Base-by-base conservation (phyloP, 139 green algal species). In the Picochlorum sp. region DNA sequence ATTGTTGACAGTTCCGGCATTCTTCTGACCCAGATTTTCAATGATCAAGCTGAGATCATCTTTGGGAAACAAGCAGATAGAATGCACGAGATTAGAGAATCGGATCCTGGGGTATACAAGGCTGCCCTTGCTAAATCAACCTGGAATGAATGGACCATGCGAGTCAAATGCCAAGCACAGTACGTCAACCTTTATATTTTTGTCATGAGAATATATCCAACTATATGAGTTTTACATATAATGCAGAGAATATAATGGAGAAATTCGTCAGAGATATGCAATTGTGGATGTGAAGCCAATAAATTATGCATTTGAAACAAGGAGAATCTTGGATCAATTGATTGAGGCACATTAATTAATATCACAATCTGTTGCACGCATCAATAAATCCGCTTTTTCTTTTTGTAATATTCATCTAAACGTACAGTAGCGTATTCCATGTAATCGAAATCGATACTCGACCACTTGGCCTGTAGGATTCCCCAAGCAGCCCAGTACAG, bases 401-500 rank as follows among this genome's bases (percentile, higher is more conserved):
- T 16, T 16, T 62, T 76, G 20, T 72, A 24, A 62, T 89, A 95
- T 69, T 95, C 83, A 10, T 55, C 62, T 73, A 81, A 88, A 1
- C 89, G 58, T 57, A 86, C 49, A 21, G 34, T 13, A 0, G 62
- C 74, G 65, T 95, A 96, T 4, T 62, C 59, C 14, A 94, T 58
- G 68, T 95, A 96, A 68, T 96, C 86, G 72, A 96, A 96, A 61
- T 95, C 84, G 56, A 95, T 93, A 15, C 72, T 67, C 14, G 78
- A 88, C 70, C 87, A 92, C 6, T 72, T 47, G 16, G 81, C 72
- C 66, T 96, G 89, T 3, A 96, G 73, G 20, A 94, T 63, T 1
- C 75, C 68, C 91, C 92, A 98, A 0, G 92, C 56, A n/a, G 85
- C 88, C 92, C 92, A 98, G 62, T 85, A 97, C n/a, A 88, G 61